Evolutionary conservation across 768 basidiomycete genomes (phyloP), one percentile per base, ranked within the genome.

Genomic region (Phanerodontia chrysosporium): DNA sequence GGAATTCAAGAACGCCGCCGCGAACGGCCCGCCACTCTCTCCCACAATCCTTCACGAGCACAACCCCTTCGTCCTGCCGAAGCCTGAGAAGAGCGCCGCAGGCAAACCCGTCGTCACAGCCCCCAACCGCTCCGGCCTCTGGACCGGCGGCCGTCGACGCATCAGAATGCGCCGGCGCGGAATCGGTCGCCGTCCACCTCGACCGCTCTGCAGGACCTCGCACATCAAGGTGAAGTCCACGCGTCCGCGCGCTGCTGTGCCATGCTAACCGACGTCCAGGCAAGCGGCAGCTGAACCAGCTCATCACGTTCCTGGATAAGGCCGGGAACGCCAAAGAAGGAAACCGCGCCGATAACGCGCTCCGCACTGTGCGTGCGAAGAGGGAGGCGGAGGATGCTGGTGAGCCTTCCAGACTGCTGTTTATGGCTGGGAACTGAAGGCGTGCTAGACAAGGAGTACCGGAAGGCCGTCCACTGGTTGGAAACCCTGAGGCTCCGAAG

Each of bases 341-440:
- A 29, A 79, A 80, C 13, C 79, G 85, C 32, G 69, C 76, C 45
- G 83, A 87, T 66, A 88, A 77, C 55, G 87, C 92, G 1, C 75
- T 95, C 60, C 83, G 87, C 53, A 81, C 85, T 25, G 90, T 92
- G 18, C 85, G 89, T 42, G 85, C 89, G 24, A 95, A 94, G 73
- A 79, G 95, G 51, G 94, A 97, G 64, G 87, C 89, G 4, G 94
- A 96, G 35, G 94, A 96, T 70, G 93, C 94, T 59, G 90, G 92
- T 89, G 58, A 62, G 79, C 69, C 18, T 12, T 32, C 22, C 39
- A 5, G 14, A 35, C 10, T 32, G 36, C 24, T 29, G 2, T 51
- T n/a, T 44, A 18, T 49, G 18, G 16, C 12, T 32, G 28, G 18
- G 18, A 32, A 64, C 45, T 45, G 18, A 28, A 35, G 18, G 52